Evolutionary conservation across 805 yeast species (phyloP), one percentile per base, ranked within the genome.

Genomic region (Kazachstania africana): DNA sequence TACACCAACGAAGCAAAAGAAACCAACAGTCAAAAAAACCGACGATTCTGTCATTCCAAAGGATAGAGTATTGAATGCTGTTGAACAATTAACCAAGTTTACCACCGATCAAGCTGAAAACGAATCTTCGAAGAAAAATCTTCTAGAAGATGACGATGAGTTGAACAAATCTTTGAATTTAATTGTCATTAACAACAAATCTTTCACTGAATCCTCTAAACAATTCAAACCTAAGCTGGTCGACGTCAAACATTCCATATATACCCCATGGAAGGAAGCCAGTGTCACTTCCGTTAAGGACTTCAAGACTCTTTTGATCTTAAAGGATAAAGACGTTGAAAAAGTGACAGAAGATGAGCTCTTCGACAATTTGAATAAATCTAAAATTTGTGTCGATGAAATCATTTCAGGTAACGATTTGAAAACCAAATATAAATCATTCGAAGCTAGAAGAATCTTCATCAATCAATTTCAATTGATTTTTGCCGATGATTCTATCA

Each of bases 391-490:
- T 5, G 37, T 60, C 14, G 52, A 53, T 28, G 63, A 72, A 35
- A 75, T 87, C 33, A 65, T 85, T 21, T 69, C 91, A 5, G 77
- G 78, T 34, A 65, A 72, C 28, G 79, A 84, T 43, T 65, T 91
- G 40, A 83, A 83, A 55, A 81, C 85, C 21, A 79, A 78, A 38
- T 88, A 75, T 66, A 84, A 84, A 60, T 72, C 82, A n/a, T 91
- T 63, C 47, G 96, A 91, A 57, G 77, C 85, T 37, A 76, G 85
- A 55, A 75, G 96, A 54, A 77, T 75, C 39, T 71, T 91, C 37
- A 57, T 68, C 26, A 54, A 65, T 12, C 75, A 72, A 36, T 81
- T 71, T 51, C 94, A 85, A 46, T 42, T 84, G 38, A 82, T 91
- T 55, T 52, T 91, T 26, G 77, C 83, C 32, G 98, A 91, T 59